Evolutionary conservation across 164 flowering plant genomes (phyloP), one percentile per base, ranked within the genome.

Genomic region (Euptelea pleiosperma): DNA sequence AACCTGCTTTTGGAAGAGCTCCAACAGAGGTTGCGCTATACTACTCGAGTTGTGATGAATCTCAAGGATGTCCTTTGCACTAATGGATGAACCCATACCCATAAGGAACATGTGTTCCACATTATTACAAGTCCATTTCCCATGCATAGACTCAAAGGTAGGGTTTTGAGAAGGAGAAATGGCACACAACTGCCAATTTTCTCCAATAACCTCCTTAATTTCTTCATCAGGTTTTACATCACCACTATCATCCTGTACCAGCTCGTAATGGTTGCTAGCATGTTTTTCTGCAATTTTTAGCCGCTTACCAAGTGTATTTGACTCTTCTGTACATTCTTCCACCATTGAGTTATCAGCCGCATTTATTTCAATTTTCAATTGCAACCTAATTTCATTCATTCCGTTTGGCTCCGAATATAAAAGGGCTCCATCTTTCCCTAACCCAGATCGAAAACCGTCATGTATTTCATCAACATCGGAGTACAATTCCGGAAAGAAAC

Each of bases 401-500:
- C 51, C 79, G 62, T 48, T 48, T 25, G 73, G 49, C 49, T 81
- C 81, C n/a, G 46, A 34, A 55, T 24, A 26, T n/a, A 40, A 3
- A 41, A 49, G 39, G 37, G 45, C 55, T 4, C 60, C 65, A 49
- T 62, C 61, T 60, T 50, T 62, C 33, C 55, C 73, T 48, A 21
- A 31, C 40, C 48, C 60, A 64, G 54, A 41, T 9, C 51, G 55
- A 56, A 49, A 75, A 59, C 67, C 60, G 0, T 50, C 62, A 58
- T 58, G 19, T 0, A 31, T 14, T 12, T 69, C 74, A 52, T 71
- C 72, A 52, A 45, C 62, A 35, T 70, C 73, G 47, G 67, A 44
- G 48, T 37, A 74, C 35, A 57, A 55, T 68, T 86, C 88, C 0
- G 98, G 98, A 70, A 92, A 85, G 69, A 85, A 92, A 60, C 96